Evolutionary conservation across 2,329 filamentous ascomycete species (phyloP), one percentile per base, ranked within the genome.

Genomic region (Fusarium multiceps): DNA sequence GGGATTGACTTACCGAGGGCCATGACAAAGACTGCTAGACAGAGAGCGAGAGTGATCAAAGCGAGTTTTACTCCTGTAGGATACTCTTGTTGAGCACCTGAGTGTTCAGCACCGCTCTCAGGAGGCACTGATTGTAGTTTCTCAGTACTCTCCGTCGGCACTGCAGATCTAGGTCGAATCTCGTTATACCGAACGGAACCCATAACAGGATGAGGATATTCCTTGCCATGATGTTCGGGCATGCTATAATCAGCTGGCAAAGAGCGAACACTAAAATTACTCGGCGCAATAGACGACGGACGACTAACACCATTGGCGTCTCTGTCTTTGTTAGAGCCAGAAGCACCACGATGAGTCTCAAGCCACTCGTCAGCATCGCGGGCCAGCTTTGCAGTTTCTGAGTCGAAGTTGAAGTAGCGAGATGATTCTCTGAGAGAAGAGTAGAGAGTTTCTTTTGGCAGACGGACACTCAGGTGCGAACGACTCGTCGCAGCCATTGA

Each of bases 21-120:
- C 77, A 82, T 81, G 42, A 82, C 74, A 60, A 82, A 82, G 13
- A 82, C 80, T 16, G 79, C 78, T 16, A 82, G 64, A 37, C 77
- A 80, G 16, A 82, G 72, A 6, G 80, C 80, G 28, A 81, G 56
- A n/a, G 75, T 77, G 42, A 82, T 80, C 45, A 82, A 55, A 6
- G 43, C 59, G n/a, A 79, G 75, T 27, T 76, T 76, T 16, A 68
- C 46, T 34, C 73, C 72, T 16, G 68, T 74, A 6, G 71, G 71
- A 32, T 76, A 74, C n/a, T 69, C 72, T 18, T 65, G 47, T 7
- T 68, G 53, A 21, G 68, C 62, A 0, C 55, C 58, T 2, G 43
- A 27, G 6, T 40, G 32, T 30, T 46, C 43, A 6, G 43, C 46
- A 1, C 28, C 47, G 3, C n/a, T 27, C 11, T 20, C 32, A 0